A percentile compares a stretch with the other conserved stretches of the same genome.
phyloP scores from a whole-genome alignment of 441 rosid genomes.

The Bocquillonia castaneifolia region DNA sequence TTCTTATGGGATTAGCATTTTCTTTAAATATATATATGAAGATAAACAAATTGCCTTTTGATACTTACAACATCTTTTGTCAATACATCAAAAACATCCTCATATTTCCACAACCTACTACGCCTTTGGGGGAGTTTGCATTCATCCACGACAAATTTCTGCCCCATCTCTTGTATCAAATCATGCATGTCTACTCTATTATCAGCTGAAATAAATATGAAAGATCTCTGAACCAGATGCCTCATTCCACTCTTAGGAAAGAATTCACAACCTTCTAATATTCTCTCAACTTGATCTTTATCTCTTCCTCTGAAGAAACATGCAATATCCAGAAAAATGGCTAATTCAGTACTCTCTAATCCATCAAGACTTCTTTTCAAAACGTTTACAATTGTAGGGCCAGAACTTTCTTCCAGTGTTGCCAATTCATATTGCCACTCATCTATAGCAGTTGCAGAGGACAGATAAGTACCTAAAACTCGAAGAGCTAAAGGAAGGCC shows the following conservation, averaged over 20 bases:
- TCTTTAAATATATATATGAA: too few species aligned
- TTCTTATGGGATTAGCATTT: too few species aligned
- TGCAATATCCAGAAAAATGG: constrained; percentile 16
- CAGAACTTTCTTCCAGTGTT: background rate
- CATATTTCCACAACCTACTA: constrained; percentile 15
- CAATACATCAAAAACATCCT: background rate
- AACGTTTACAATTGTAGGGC: background rate
- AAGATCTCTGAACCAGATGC: background rate
- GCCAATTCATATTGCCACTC: background rate
- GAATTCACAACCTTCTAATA: background rate
- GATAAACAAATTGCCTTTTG: too few species aligned
- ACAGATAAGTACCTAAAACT: constrained; percentile 9
- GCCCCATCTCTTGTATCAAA: constrained; percentile 35
- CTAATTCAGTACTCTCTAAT: background rate
- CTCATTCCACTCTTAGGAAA: background rate
- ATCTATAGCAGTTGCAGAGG: background rate
- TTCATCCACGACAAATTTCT: constrained; percentile 25
- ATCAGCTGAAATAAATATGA: background rate
- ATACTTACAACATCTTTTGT: background rate
- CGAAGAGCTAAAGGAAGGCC: constrained; percentile 18
- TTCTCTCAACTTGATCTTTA: background rate
- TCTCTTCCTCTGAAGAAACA: constrained; percentile 6
- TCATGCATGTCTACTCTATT: constrained; percentile 32
- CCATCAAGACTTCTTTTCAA: constrained; percentile 8
- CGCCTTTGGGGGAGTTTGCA: background rate